Evolutionary conservation across 345 rosid species (phyloP), one percentile per base, ranked within the genome.

Genomic region (Sisymbrium irio): DNA sequence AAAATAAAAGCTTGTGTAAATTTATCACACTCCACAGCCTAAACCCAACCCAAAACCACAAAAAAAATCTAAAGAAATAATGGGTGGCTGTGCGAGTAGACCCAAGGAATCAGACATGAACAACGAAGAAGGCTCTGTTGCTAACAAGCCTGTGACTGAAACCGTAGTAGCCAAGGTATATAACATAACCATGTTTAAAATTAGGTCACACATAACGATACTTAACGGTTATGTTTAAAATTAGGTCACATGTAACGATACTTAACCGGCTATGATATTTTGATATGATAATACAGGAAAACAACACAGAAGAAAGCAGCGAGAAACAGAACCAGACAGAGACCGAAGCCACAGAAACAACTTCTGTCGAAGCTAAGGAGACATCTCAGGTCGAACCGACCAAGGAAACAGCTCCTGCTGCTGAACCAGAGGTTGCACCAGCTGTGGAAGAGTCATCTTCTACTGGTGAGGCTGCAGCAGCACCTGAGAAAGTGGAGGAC

Each of bases 61-160:
- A 61, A 60, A 49, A 39, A 14, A 14, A 42, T 20, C 47, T 39
- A 60, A 59, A 36, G 9, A 9, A 32, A 78, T 53, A 62, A 84
- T 84, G 90, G 88, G 90, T 62, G 87, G 87, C 72, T 83, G 85
- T 68, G 85, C 83, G 75, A 83, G 83, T 77, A 77, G 57, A 79
- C 87, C 85, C 10, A 83, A 79, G 81, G 85, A 77, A 78, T 73
- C 69, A 39, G 78, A 73, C 67, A 33, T 69, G 69, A 72, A 75
- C 63, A 75, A 78, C 42, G 66, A 55, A 30, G 69, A 76, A 60
- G 58, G 65, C 75, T 72, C 81, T 32, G 40, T 60, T 72, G 77
- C 71, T 19, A 62, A 58, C 66, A 62, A 79, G 61, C 4, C 41
- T 62, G 55, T 70, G 60, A 36, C 80, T 19, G 79, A 79, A 37